Base-by-base conservation (phyloP, 129 eudicot genomes). In the Helianthus tuberosus region DNA sequence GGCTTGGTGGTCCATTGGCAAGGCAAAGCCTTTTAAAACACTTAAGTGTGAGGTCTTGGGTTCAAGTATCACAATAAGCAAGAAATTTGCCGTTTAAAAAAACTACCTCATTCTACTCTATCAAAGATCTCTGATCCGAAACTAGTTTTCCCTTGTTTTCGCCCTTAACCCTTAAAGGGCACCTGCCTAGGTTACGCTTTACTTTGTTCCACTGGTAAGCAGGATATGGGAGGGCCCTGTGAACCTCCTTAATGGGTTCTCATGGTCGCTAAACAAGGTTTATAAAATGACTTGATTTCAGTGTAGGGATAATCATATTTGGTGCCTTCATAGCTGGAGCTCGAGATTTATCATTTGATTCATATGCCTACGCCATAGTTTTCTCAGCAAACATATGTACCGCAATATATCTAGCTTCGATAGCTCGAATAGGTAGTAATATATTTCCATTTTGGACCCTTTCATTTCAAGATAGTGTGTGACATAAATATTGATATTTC, bases 301-400 rank as follows among this genome's bases (percentile, higher is more conserved):
- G 89, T 69, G 89, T 84, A 80, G 87, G 83, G 69, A 69, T 81
- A 54, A 84, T 84, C 27, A 69, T 87, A 75, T 39, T 84, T 39
- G 89, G 92, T 16, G 87, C 89, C 15, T 58, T 84, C 20, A 15
- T 82, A 13, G 92, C 86, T 35, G 89, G 92, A 76, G 85, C 89
- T 49, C 58, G 82, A 14, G 92, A 87, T 53, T 53, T 84, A 67
- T 77, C 85, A 36, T 87, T 81, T 64, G 87, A 81, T 83, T 16
- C 82, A 15, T 84, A 87, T 64, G 68, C 79, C 13, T 87, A 83
- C 53, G 76, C 81, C 10, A 58, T 77, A 48, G 87, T 86, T 63
- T 80, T 86, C 68, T 44, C 76, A 17, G 77, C 87, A 54, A 83
- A 86, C 71, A 41, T 86, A 29, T 80, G 84, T 75, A 86, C 86